Percentiles rank a stretch among this genome's conserved stretches.
These are phyloP conservation scores for Paradendryphiella salina DNA, from an alignment of 2,329 filamentous ascomycete species.

Conservation along the genomic window DNA sequence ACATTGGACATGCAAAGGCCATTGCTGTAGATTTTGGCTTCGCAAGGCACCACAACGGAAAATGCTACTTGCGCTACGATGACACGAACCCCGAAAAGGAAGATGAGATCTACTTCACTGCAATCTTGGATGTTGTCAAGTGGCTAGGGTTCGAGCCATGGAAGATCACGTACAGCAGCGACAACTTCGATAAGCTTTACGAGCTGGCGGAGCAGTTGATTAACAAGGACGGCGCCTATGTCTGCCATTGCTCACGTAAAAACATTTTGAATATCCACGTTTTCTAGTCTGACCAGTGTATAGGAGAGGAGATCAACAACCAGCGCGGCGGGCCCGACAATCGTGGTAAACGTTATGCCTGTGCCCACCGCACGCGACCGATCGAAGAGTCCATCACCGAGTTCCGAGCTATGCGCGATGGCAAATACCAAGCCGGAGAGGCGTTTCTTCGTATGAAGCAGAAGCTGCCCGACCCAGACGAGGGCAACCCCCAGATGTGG, in stretches of 20 bases:
- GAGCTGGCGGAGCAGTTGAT: conserved; percentile 87
- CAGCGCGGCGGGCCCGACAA: conserved; percentile 79
- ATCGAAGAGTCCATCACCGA: conserved; percentile 77
- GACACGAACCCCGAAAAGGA: conserved; percentile 96
- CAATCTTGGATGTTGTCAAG: conserved; percentile 83
- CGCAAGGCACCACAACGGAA: conserved; percentile 78
- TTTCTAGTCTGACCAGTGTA: conserved; percentile 25
- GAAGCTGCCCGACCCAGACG: conserved; percentile 62
- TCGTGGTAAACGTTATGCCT: conserved; percentile 72
- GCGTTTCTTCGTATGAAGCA: conserved; percentile 94
- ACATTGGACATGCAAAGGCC: conserved; percentile 93
- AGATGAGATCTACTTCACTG: conserved; percentile 83
- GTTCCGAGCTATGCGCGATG: conserved; percentile 88
- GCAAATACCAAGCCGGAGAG: conserved; percentile 82
- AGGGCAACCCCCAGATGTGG: conserved; percentile 94
- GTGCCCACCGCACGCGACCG: conserved; percentile 74
- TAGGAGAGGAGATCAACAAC: conserved; percentile 77
- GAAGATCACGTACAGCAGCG: conserved; percentile 82
- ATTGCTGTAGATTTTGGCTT: conserved; percentile 98
- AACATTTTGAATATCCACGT: background rate
- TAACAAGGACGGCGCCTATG: conserved; percentile 68
- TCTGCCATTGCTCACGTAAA: conserved; percentile 77
- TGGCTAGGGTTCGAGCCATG: conserved; percentile 86
- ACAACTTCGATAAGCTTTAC: conserved; percentile 87
- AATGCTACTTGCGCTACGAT: conserved; percentile 79